Conservation (phyloP, 441 rosid genomes). For the Pelargonium cotyledonis region DNA sequence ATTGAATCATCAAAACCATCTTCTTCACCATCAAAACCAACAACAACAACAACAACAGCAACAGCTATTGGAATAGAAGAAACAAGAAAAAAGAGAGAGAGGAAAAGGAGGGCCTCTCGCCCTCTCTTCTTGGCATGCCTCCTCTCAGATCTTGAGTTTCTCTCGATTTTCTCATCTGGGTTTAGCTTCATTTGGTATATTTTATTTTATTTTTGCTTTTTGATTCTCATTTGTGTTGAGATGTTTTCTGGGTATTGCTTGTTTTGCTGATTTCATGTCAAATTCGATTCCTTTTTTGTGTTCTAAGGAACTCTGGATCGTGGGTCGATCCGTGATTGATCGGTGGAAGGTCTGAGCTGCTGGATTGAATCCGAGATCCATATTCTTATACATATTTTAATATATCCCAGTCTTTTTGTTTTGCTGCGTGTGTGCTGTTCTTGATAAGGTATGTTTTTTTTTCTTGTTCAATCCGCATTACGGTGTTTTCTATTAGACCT, state of each 20-base stretch:
- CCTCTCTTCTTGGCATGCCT: constrained; percentile 45
- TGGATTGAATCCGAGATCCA: constrained; percentile 13
- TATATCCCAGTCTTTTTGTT: neutral
- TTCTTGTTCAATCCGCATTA: constrained; percentile 9
- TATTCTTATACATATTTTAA: neutral
- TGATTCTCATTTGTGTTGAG: neutral
- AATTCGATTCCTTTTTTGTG: constrained; percentile 17
- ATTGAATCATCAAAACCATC: neutral
- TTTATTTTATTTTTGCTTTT: constrained; percentile 15
- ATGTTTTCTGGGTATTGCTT: constrained; percentile 29
- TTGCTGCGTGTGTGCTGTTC: constrained; percentile 6
- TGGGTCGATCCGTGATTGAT: constrained; percentile 15
- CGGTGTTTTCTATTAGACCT: constrained; percentile 14
- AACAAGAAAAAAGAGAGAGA: constrained; percentile 23
- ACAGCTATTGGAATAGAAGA: constrained; percentile 10
- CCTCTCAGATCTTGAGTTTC: constrained; percentile 49
- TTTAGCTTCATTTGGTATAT: constrained; percentile 35
- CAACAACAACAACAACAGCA: neutral
- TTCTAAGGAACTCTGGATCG: constrained; percentile 35
- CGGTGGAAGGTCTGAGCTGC: constrained; percentile 11
- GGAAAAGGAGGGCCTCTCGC: constrained; percentile 50
- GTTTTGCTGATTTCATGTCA: constrained; percentile 20
- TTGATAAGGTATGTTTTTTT: constrained; percentile 4
- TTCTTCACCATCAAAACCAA: neutral
- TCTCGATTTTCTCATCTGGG: constrained; percentile 34